Conservation (phyloP, 202 grass and related monocot genomes). For the Setaria viridis region DNA sequence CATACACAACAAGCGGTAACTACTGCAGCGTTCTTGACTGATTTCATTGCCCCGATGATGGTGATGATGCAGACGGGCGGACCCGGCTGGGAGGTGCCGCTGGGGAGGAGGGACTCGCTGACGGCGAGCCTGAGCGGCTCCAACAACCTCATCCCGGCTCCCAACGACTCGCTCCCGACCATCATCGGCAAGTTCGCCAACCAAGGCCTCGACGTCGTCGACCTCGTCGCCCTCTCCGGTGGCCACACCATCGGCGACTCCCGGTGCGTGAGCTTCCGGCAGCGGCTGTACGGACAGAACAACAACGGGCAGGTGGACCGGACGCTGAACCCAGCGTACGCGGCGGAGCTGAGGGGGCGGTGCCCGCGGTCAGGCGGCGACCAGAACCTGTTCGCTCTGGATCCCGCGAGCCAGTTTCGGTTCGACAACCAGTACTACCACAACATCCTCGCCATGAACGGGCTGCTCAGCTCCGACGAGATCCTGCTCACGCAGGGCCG, state of each 20-base stretch:
- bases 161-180: slow-evolving; percentile 73
- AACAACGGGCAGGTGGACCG: slow-evolving; percentile 62
- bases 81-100: slow-evolving; percentile 64
- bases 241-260: slow-evolving; percentile 71
- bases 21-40: background rate
- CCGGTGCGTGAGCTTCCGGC: slow-evolving; percentile 72
- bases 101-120: slow-evolving; percentile 78
- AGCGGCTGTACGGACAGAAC: slow-evolving; percentile 72
- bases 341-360: slow-evolving; percentile 53
- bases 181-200: slow-evolving; percentile 80
- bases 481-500: slow-evolving; percentile 71
- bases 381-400: slow-evolving; percentile 78
- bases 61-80: slow-evolving; percentile 58
- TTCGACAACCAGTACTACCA: slow-evolving; percentile 84
- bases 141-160: slow-evolving; percentile 87
- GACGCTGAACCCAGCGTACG: slow-evolving; percentile 64
- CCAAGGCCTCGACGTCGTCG: slow-evolving; percentile 79
- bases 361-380: slow-evolving; percentile 76
- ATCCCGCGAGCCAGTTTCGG: slow-evolving; percentile 58
- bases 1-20: too few species aligned
- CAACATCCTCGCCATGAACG: slow-evolving; percentile 61
- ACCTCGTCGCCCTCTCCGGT: slow-evolving; percentile 79
- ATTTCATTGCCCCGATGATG: background rate
- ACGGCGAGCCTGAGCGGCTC: slow-evolving; percentile 78
- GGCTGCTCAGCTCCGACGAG: slow-evolving; percentile 83